Evolutionary conservation across 352 stramenopile genomes (phyloP), one percentile per base, ranked within the genome.

Genomic region (Pythium monospermum): DNA sequence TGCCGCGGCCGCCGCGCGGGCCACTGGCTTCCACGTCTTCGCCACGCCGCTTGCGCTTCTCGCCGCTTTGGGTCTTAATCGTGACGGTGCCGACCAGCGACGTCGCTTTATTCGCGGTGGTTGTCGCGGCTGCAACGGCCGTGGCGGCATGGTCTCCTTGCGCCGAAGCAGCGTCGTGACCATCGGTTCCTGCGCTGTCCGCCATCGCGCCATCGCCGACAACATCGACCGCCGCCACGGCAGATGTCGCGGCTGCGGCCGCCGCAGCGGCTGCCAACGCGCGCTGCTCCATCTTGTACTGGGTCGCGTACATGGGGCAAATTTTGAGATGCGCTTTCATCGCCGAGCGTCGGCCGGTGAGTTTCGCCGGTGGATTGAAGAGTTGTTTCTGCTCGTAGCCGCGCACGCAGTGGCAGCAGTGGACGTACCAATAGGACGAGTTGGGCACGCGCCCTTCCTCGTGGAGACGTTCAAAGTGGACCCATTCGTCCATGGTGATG

Each of bases 401-500:
- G 19, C 53, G 67, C 32, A 69, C 61, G 45, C 81, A 91, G 68
- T 91, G 81, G 52, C 76, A 76, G 60, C 81, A 91, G 38, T 76
- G 59, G 19, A 91, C 81, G 59, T 84, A 89, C 81, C 77, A 91
- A 56, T 91, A 89, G 22, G 76, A 86, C 27, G 75, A 87, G 64
- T 86, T 87, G 44, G 77, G 71, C 61, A 89, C 78, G 44, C 73
- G 69, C 12, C 78, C 78, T 38, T 83, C 73, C 12, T 76, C 68
- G 1, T 64, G 67, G 46, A 83, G 65, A 57, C 82, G 81, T 58
- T 88, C 68, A 60, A 91, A 91, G 66, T 91, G 81, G 19, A 59
- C 72, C 80, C 80, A 91, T 65, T 91, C 80, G 65, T 88, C 75
- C 76, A 91, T 85, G 13, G 75, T 85, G 58, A 75, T 83, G 5